phyloP scores from a whole-genome alignment of 2,329 filamentous ascomycete species.

The Diplodia sapinea region DNA sequence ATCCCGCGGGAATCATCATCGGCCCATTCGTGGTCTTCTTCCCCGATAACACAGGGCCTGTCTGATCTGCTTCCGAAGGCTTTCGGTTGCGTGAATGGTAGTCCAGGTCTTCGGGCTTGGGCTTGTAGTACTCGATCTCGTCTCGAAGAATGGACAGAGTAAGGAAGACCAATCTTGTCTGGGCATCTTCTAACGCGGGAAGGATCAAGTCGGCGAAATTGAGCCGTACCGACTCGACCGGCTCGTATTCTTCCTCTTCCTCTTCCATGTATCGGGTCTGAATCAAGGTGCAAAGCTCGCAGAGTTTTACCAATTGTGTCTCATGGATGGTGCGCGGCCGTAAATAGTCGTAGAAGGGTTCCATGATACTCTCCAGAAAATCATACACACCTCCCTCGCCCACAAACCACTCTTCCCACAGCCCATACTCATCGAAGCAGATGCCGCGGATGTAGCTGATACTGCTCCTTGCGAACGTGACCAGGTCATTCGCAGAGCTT shows the following conservation, averaged over 20 bases:
- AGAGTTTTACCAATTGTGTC: conserved; percentile 68
- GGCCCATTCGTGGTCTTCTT: conserved; percentile 54
- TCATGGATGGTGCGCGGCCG: conserved; percentile 70
- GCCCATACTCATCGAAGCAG: conserved; percentile 70
- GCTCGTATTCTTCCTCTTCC: conserved; percentile 58
- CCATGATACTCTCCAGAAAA: conserved; percentile 70
- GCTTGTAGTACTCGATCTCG: conserved; percentile 70
- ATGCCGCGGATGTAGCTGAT: conserved; percentile 70
- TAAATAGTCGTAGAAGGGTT: conserved; percentile 70
- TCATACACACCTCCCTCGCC: conserved; percentile 67
- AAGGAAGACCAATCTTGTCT: conserved; percentile 70
- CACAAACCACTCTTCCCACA: conserved; percentile 71
- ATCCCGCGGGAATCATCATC: conserved; percentile 42
- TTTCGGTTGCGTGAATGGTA: conserved; percentile 62
- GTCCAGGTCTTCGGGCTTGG: conserved; percentile 68
- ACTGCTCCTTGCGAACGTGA: conserved; percentile 67
- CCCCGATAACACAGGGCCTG: conserved; percentile 59
- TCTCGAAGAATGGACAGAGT: conserved; percentile 67
- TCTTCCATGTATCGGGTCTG: conserved; percentile 68
- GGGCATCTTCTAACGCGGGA: conserved; percentile 70
- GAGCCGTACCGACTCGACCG: conserved; percentile 59
- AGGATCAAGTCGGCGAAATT: conserved; percentile 68
- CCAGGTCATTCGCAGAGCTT: conserved; percentile 66
- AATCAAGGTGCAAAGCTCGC: conserved; percentile 69
- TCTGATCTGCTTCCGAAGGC: conserved; percentile 48